Base-by-base conservation (phyloP, 2,329 filamentous ascomycete genomes). In the Phialophora tarda region DNA sequence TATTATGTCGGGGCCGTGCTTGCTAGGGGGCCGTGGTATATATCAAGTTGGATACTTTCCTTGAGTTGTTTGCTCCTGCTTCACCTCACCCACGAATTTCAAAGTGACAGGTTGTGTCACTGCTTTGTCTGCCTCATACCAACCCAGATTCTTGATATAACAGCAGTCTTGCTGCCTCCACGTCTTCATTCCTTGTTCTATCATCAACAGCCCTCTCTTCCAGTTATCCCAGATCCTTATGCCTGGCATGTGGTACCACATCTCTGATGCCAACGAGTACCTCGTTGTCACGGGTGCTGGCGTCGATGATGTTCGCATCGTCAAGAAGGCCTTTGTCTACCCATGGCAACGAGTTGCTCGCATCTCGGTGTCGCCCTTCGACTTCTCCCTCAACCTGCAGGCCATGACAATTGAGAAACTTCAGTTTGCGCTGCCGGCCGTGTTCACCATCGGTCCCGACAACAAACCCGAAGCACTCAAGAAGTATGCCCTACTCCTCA, bases 321-420 rank as follows among this genome's bases (percentile, higher is more conserved):
- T 86, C 75, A 96, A 96, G 80, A 90, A 91, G 71, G 84, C 88
- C 63, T 88, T 89, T 81, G 83, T 92, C 21, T 85, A 84, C 78
- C 90, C 90, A 63, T 87, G 91, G 69, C 90, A 93, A 79, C 85
- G 87, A 71, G 78, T 75, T 53, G 71, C 75, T 38, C 73, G 76
- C 17, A 79, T 80, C 59, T 80, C 78, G 5, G 76, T 81, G 56
- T 75, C 76, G 17, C 79, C 73, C 0, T 91, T 91, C 75, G 92
- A 96, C 78, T 94, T 95, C 78, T 87, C 86, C 65, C 91, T 96
- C 84, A 88, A 88, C 64, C 82, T 96, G 1, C 91, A 93, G 75
- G 92, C 92, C 64, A 96, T 96, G 92, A 96, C 92, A 21, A 87
- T 89, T 73, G 92, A 96, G 80, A 96, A 96, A 77, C 84, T 95